phyloP scores from a whole-genome alignment of 2,329 filamentous ascomycete genomes.

The Claviceps citrina region DNA sequence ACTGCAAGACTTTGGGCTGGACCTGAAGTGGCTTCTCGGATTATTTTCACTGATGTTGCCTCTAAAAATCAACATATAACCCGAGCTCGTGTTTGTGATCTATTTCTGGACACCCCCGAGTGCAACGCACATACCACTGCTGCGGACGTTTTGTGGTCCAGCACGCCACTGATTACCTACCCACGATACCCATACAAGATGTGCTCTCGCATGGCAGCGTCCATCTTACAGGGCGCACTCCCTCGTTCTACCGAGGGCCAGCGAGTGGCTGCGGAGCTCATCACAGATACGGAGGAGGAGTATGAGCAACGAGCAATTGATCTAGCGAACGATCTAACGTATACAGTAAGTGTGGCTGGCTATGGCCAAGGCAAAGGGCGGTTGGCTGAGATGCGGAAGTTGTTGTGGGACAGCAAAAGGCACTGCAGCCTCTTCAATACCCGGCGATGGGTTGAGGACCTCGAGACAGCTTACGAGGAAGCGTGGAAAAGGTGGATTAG shows the following conservation, averaged over 20 bases:
- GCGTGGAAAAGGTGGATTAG: constrained; percentile 81
- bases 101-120: constrained; percentile 93
- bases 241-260: constrained; percentile 55
- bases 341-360: constrained; percentile 28
- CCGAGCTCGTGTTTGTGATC: constrained; percentile 76
- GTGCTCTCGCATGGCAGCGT: constrained; percentile 96
- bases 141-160: constrained; percentile 90
- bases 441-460: constrained; percentile 71
- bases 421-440: constrained; percentile 83
- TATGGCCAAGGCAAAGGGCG: constrained; percentile 48
- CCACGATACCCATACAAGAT: constrained; percentile 95
- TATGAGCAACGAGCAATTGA: constrained; percentile 68
- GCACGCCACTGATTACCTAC: constrained; percentile 78
- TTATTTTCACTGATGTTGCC: constrained; percentile 92
- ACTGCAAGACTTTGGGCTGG: constrained; percentile 78
- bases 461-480: constrained; percentile 76
- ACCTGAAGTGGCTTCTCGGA: constrained; percentile 65
- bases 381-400: constrained; percentile 60
- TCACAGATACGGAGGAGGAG: constrained; percentile 60
- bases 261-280: constrained; percentile 56
- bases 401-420: constrained; percentile 76
- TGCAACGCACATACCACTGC: constrained; percentile 97
- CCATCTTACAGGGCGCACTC: constrained; percentile 77
- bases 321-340: constrained; percentile 49
- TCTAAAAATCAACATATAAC: constrained; percentile 90